phyloP scores from a whole-genome alignment of 2,329 filamentous ascomycete genomes.

The Venturia nashicola region DNA sequence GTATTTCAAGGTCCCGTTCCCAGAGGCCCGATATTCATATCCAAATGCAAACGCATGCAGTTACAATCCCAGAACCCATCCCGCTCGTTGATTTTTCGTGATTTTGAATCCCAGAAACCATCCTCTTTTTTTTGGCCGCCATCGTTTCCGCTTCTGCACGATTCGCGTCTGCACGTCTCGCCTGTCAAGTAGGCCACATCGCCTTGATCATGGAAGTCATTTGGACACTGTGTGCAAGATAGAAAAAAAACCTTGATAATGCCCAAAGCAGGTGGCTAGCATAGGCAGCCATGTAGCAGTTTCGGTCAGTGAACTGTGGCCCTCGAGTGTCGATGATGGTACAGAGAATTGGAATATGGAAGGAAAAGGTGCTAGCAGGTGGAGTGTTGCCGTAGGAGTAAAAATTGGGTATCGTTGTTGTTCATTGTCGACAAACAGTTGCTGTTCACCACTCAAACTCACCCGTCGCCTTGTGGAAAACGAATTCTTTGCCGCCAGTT shows the following conservation, averaged over 20 bases:
- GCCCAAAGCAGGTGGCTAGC: neutral
- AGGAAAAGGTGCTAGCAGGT: neutral
- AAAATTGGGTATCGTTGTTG: neutral
- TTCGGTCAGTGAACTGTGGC: too few relatives aligned
- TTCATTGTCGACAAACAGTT: neutral
- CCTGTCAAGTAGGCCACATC: neutral
- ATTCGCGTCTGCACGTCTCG: too few relatives aligned
- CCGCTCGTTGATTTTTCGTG: neutral
- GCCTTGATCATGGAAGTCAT: neutral
- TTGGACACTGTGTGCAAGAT: neutral
- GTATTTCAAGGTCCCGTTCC: neutral
- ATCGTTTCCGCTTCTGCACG: too few relatives aligned
- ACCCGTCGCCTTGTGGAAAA: constrained; percentile 94
- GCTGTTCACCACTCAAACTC: constrained; percentile 83
- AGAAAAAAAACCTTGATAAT: neutral
- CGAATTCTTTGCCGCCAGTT: constrained; percentile 80
- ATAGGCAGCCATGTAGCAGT: too few relatives aligned
- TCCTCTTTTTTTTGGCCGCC: too few relatives aligned
- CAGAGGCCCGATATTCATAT: neutral
- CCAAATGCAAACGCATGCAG: neutral
- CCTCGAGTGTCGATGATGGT: neutral
- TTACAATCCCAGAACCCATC: neutral
- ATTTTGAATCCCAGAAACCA: too few relatives aligned
- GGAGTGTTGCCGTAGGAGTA: neutral
- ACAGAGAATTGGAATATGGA: neutral